phyloP scores from a whole-genome alignment of 371 early-diverging fungal species.

The Amoeboaphelidium protococcarum region DNA sequence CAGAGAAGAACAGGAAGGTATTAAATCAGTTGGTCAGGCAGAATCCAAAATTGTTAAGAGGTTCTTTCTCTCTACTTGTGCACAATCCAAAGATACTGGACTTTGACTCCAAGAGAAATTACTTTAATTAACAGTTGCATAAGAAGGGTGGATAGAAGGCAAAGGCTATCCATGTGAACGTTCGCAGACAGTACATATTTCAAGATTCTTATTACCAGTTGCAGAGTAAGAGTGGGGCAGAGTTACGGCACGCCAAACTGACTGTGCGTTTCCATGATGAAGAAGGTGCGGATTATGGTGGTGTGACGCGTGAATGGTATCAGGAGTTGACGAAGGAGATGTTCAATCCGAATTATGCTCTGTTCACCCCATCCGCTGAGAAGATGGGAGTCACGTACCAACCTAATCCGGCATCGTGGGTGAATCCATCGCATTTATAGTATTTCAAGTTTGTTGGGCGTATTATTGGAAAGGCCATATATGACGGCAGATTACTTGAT shows the following conservation, averaged over 20 bases:
- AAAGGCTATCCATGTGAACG: slow-evolving; percentile 45
- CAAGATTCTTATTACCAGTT: slow-evolving; percentile 87
- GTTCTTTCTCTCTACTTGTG: slow-evolving; percentile 83
- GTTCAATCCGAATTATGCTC: slow-evolving; percentile 94
- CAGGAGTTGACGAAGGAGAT: slow-evolving; percentile 81
- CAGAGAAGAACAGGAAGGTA: slow-evolving; percentile 80
- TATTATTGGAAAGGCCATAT: slow-evolving; percentile 94
- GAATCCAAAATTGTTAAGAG: slow-evolving; percentile 79
- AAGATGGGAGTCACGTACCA: slow-evolving; percentile 60
- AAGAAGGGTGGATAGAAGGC: slow-evolving; percentile 43
- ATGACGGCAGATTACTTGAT: slow-evolving; percentile 77
- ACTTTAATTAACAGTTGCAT: slow-evolving; percentile 78
- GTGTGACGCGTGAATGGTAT: slow-evolving; percentile 97
- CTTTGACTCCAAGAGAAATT: slow-evolving; percentile 95
- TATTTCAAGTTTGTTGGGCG: slow-evolving; percentile 97
- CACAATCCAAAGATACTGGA: slow-evolving; percentile 89
- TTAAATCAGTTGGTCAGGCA: slow-evolving; percentile 88
- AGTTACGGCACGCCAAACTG: slow-evolving; percentile 75
- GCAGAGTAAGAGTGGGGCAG: slow-evolving; percentile 63
- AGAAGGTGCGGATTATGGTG: slow-evolving; percentile 96
- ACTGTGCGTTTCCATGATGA: slow-evolving; percentile 86
- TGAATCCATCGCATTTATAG: slow-evolving; percentile 82
- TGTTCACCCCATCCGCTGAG: slow-evolving; percentile 85
- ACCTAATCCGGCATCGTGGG: slow-evolving; percentile 76
- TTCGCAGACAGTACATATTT: slow-evolving; percentile 79